phyloP scores from a whole-genome alignment of 257 asterid species.

The Plantago elongata region DNA sequence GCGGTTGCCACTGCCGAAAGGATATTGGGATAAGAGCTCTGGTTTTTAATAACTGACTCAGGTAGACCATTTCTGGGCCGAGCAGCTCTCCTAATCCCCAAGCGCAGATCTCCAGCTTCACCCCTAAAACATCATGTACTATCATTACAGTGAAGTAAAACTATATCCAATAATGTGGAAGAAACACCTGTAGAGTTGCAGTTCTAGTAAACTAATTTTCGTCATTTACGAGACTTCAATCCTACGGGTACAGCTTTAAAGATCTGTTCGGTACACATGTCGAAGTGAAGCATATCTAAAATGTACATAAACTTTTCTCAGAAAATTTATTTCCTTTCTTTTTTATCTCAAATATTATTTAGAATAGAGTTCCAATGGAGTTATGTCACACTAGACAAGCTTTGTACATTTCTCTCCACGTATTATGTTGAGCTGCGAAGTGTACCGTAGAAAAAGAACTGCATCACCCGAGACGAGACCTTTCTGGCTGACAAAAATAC shows the following conservation, averaged over 20 bases:
- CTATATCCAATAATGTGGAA: too few relatives aligned
- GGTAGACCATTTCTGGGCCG: conserved; percentile 85
- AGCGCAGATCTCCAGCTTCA: conserved; percentile 72
- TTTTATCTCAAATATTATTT: too few relatives aligned
- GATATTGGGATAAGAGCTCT: conserved; percentile 61
- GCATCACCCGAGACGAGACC: conserved; percentile 91
- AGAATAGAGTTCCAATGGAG: background rate
- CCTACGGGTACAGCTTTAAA: background rate
- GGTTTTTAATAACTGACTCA: conserved; percentile 72
- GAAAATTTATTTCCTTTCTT: background rate
- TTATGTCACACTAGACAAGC: background rate
- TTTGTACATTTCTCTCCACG: background rate
- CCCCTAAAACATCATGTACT: conserved; percentile 45
- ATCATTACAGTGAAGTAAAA: background rate
- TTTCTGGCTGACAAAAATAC: conserved; percentile 86
- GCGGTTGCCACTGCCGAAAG: conserved; percentile 77
- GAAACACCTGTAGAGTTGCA: too few relatives aligned
- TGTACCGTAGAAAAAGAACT: conserved; percentile 83
- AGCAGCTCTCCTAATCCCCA: conserved; percentile 95
- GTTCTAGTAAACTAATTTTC: too few relatives aligned
- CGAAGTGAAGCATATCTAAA: background rate
- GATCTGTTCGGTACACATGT: background rate
- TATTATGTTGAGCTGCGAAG: background rate
- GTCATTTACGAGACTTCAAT: too few relatives aligned
- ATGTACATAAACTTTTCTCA: background rate